Evolutionary conservation across 164 flowering plant species (phyloP).

Genomic region (Chimonanthus salicifolius): DNA sequence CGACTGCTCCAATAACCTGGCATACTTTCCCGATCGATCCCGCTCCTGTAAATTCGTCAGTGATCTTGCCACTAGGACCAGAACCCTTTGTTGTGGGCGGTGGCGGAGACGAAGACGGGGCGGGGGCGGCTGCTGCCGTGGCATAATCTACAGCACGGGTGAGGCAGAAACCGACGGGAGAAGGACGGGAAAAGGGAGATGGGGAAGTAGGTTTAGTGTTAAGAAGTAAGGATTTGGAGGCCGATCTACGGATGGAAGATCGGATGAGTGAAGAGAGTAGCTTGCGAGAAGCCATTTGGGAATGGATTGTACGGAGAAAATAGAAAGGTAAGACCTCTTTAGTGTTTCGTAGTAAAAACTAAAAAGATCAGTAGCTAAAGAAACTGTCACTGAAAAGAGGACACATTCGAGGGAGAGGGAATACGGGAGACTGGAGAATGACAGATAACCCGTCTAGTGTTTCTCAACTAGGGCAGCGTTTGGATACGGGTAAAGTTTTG

Average conservation of each 20-base stretch:
- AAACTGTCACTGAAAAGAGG: too few relatives aligned
- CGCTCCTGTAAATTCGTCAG: conserved; percentile 39
- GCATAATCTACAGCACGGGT: conserved; percentile 25
- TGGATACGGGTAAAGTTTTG: too few relatives aligned
- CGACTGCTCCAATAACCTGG: conserved; percentile 42
- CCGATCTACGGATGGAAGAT: conserved; percentile 15
- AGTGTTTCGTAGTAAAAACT: too few relatives aligned
- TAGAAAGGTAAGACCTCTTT: too few relatives aligned
- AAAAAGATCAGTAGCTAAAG: too few relatives aligned
- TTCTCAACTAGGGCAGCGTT: too few relatives aligned
- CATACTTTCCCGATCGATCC: conserved; percentile 30
- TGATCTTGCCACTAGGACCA: conserved; percentile 28
- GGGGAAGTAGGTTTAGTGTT: conserved; percentile 14
- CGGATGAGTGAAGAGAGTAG: conserved; percentile 15
- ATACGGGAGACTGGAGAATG: too few relatives aligned
- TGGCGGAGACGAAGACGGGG: conserved; percentile 6
- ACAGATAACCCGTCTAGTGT: too few relatives aligned
- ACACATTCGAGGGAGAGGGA: too few relatives aligned
- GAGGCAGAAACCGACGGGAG: conserved; percentile 23
- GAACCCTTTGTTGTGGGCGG: conserved; percentile 10
- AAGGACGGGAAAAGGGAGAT: conserved; percentile 20
- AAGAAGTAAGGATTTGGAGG: conserved; percentile 16
- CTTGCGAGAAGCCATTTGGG: conserved; percentile 30
- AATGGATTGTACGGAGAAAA: not conserved
- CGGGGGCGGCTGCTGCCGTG: conserved; percentile 9